Evolutionary conservation across 2,329 filamentous ascomycete species (phyloP), one percentile per base, ranked within the genome.

Genomic region (Claviceps digitariae): DNA sequence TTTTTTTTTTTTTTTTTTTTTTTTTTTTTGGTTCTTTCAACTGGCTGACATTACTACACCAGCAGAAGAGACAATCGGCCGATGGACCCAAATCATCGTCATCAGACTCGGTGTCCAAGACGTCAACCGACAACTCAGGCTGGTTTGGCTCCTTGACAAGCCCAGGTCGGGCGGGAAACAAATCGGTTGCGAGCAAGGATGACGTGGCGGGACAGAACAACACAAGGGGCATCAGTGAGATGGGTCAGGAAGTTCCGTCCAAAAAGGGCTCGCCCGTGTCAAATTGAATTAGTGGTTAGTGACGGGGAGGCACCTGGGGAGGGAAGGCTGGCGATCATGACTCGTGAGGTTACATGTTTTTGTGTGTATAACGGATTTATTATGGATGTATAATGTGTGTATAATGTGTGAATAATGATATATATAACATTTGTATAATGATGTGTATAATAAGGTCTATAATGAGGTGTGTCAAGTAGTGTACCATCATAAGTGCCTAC

Each of bases 161-260:
- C 34, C 17, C 34, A 15, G 34, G 34, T 5, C 2, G 4, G 1
- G 34, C 7, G 34, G 13, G 13, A 17, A 17, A 13, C 13, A 38
- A 38, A 38, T 15, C 13, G 15, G 17, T 38, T 17, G 34, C 34
- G 4, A 38, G 34, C 15, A 15, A 17, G 13, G 34, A 38, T 17
- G 34, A 38, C 34, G 34, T 17, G 34, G 34, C 34, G 34, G 34
- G 34, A 5, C 15, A 17, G 2, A 13, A 38, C 15, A 38, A 38
- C 34, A 38, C 34, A 17, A 38, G 15, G 34, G 34, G 34, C 34
- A 83, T 79, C n/a, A 56, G 45, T 25, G 25, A 50, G 13, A 54
- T 54, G 54, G 54, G 25, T 4, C 25, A 3, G 8, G 48, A 51
- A 8, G 34, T 48, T 23, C 54, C 48, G n/a, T 52, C 49, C 4